These are phyloP conservation scores for Erodium texanum DNA, from an alignment of 441 rosid genomes.

Conservation along the genomic window DNA sequence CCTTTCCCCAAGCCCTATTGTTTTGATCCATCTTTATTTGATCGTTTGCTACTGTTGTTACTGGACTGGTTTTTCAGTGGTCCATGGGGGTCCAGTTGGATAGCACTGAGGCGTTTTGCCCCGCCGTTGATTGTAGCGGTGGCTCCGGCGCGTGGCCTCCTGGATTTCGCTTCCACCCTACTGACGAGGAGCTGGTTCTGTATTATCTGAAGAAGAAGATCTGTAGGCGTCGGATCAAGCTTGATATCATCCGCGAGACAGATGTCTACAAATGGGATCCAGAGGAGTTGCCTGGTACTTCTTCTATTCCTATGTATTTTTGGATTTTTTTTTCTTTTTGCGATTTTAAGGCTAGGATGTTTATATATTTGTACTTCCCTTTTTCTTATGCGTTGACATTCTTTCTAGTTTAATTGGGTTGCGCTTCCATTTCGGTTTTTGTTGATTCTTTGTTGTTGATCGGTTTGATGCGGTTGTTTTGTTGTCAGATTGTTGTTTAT, in stretches of 20 bases:
- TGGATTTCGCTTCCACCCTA: conserved; percentile 46
- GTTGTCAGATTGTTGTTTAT: neutral
- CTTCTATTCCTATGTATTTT: neutral
- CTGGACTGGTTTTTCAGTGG: neutral
- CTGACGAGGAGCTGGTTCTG: conserved; percentile 57
- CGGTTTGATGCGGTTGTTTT: neutral
- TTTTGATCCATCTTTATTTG: neutral
- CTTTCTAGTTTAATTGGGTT: neutral
- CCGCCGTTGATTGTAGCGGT: conserved; percentile 22
- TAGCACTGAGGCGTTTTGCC: conserved; percentile 20
- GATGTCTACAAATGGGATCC: conserved; percentile 94
- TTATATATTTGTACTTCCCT: too few species aligned
- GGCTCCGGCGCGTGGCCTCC: conserved; percentile 47
- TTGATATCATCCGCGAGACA: conserved; percentile 51
- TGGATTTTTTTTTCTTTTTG: conserved; percentile 2
- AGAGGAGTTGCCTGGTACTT: conserved; percentile 68
- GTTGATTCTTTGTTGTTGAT: neutral
- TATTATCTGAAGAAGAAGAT: conserved; percentile 81
- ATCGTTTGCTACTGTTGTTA: neutral
- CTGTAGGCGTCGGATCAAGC: conserved; percentile 40
- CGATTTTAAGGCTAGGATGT: neutral
- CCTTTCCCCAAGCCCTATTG: neutral
- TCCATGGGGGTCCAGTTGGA: conserved; percentile 27
- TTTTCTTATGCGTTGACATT: neutral
- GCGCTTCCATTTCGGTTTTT: neutral